A percentile compares a stretch with the other conserved stretches of the same genome.
Conservation (phyloP, 2,329 filamentous ascomycete species). For the Emmonsiellopsis sp. region DNA sequence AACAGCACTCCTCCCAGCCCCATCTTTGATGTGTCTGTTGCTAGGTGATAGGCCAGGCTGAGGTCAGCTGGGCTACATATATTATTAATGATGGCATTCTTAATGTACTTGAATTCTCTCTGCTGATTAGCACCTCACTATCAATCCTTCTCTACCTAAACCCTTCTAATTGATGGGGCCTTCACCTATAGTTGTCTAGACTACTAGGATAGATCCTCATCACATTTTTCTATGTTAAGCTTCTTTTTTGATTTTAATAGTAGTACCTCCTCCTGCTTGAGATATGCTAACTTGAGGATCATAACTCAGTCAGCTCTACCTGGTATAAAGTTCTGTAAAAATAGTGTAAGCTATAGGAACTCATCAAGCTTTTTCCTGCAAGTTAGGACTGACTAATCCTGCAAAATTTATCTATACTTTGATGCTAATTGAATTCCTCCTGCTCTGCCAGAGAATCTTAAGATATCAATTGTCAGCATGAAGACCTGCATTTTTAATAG, state of each 20-base stretch:
- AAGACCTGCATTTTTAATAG: background rate
- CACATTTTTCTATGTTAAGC: no score
- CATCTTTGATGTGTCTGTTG: background rate
- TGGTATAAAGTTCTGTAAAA: background rate
- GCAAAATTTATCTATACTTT: no score
- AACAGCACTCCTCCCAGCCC: background rate
- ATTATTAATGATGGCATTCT: no score
- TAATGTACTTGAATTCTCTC: no score
- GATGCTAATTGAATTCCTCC: background rate
- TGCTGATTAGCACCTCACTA: no score
- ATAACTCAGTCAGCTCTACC: background rate
- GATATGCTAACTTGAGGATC: background rate
- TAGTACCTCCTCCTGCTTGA: background rate
- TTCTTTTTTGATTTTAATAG: background rate
- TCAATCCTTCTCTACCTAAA: no score
- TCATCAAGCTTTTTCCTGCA: background rate
- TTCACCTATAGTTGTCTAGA: no score
- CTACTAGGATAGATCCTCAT: no score
- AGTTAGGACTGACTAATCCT: no score
- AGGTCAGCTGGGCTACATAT: no score
- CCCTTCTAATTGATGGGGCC: no score
- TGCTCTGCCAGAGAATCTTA: background rate
- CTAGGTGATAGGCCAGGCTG: background rate
- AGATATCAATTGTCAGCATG: background rate
- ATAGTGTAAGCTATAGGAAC: background rate